Percentiles rank a stretch among this genome's conserved stretches.
Conservation (phyloP, 176 grass and related monocot species). For the Oryza rufipogon region DNA sequence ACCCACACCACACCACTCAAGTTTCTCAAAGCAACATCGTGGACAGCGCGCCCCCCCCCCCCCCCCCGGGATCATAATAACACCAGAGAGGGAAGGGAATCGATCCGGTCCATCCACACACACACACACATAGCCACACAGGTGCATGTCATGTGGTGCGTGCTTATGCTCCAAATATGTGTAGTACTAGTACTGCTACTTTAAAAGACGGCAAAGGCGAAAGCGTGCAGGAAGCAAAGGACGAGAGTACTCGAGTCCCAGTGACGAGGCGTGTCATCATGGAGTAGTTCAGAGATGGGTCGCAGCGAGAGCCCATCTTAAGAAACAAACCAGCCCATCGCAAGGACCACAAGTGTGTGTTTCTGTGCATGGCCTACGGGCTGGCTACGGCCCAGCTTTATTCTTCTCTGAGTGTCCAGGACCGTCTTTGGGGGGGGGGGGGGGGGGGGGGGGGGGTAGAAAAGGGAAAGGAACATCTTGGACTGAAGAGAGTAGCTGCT, state of each 20-base stretch:
- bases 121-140: background rate
- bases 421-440: background rate
- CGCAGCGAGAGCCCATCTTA: background rate
- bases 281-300: constrained; percentile 5
- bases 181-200: background rate
- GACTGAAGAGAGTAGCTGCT: background rate
- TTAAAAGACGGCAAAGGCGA: constrained; percentile 40
- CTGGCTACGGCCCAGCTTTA: constrained; percentile 24
- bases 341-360: constrained; percentile 29
- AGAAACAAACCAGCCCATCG: constrained; percentile 19
- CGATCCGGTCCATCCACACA: background rate
- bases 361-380: background rate
- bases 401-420: constrained; percentile 15
- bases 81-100: background rate
- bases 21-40: constrained; percentile 17
- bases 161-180: constrained; percentile 5
- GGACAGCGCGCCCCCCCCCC: background rate
- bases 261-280: constrained; percentile 24
- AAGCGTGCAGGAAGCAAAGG: constrained; percentile 26
- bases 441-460: no score
- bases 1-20: background rate
- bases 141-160: constrained; percentile 39
- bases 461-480: background rate
- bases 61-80: constrained; percentile 33
- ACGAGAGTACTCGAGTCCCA: constrained; percentile 29